Evolutionary conservation across 1,139 yeast genomes (phyloP), one percentile per base, ranked within the genome.

Genomic region (Meyerozyma carpophila): DNA sequence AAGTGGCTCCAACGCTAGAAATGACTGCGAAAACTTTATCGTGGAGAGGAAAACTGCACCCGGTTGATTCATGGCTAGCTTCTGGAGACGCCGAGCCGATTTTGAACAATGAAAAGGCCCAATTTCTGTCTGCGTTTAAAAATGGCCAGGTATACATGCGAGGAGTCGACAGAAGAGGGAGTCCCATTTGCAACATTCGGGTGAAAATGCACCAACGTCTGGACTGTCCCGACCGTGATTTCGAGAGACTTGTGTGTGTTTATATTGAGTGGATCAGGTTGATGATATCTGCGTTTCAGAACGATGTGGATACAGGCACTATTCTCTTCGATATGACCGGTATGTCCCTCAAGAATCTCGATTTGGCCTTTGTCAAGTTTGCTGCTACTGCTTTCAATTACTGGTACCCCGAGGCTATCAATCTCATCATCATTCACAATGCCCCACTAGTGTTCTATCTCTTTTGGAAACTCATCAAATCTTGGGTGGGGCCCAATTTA

Each of bases 361-460:
- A 89, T 63, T 84, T 85, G 56, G 73, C 77, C 7, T 88, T 94
- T 3, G 90, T 88, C 43, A 84, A 84, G 62, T 88, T 84, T 63
- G 75, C 89, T 64, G 80, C 86, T 47, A 73, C 77, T 44, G 80
- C 87, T 48, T 86, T 89, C 58, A 95, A 89, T 65, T 89, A 89
- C 1, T 90, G 87, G 59, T 89, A 87, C 60, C 96, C 96, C 1
- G 96, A 89, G 62, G 81, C 84, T 42, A 72, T 89, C 41, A 94
- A 94, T 14, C 77, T 77, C 44, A 64, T 89, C 43, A 71, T 86
- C 56, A 81, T 89, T 49, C 95, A 89, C 65, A 84, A 84, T 53
- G 95, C 96, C 0, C 96, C 96, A 6, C 86, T 95, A 94, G 75
- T 89, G 39, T 89, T 89, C 68, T 77, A 82, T 48, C 87, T 94